A percentile compares a stretch with the other conserved stretches of the same genome.
phyloP scores from a whole-genome alignment of 257 asterid genomes.

The Penstemon eatonii region DNA sequence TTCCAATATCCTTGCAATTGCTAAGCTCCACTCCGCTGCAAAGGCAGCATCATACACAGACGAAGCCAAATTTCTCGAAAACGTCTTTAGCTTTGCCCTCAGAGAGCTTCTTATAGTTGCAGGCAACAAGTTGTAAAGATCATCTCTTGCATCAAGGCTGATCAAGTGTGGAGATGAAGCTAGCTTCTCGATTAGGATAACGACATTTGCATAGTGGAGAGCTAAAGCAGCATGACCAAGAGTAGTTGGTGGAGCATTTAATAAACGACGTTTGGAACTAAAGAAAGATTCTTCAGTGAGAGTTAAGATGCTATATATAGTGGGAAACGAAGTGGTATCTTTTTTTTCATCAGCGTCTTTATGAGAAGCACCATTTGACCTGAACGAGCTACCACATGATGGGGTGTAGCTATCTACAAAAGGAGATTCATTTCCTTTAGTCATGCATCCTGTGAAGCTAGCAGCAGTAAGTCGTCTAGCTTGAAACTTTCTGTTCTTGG shows the following conservation, averaged over 20 bases:
- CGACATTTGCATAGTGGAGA: constrained; percentile 68
- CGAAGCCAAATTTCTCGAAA: constrained; percentile 35
- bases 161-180: constrained; percentile 60
- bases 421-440: constrained; percentile 58
- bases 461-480: constrained; percentile 41
- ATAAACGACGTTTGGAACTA: constrained; percentile 38
- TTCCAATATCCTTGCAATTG: constrained; percentile 51
- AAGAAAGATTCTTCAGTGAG: constrained; percentile 35
- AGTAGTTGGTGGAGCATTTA: constrained; percentile 45
- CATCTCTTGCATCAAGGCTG: constrained; percentile 72
- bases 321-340: constrained; percentile 21
- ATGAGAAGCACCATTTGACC: constrained; percentile 33
- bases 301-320: constrained; percentile 18
- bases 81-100: constrained; percentile 48
- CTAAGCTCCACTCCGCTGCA: constrained; percentile 63
- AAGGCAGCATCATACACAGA: constrained; percentile 47
- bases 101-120: constrained; percentile 49
- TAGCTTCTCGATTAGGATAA: constrained; percentile 64
- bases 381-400: constrained; percentile 42
- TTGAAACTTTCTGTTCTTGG: constrained; percentile 42
- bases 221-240: constrained; percentile 70
- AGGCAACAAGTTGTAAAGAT: constrained; percentile 77
- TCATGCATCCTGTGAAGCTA: constrained; percentile 71
- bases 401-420: constrained; percentile 41
- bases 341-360: constrained; percentile 24